A percentile compares a stretch with the other conserved stretches of the same genome.
Conservation (phyloP, 192 early-diverging fungal genomes). For the Lobulomyces angularis region DNA sequence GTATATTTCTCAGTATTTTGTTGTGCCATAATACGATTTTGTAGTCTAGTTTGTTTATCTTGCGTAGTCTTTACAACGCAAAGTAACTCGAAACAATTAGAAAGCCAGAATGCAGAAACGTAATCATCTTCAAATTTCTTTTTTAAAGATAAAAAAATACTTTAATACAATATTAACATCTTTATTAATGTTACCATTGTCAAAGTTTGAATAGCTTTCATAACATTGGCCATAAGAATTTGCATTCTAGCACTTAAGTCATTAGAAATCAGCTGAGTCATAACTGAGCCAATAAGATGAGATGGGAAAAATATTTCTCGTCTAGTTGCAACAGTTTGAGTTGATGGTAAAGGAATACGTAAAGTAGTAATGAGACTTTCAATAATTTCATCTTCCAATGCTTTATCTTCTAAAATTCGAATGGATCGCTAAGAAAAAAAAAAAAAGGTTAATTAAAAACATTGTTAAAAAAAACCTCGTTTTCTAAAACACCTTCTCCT, state of each 20-base stretch:
- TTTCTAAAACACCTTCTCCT: conserved; percentile 8
- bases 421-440: conserved; percentile 20
- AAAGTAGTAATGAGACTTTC: conserved; percentile 78
- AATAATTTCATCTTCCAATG: conserved; percentile 65
- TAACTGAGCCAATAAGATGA: conserved; percentile 74
- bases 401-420: conserved; percentile 34
- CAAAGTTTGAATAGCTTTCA: conserved; percentile 45
- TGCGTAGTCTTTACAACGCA: conserved; percentile 68
- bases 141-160: conserved; percentile 6
- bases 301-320: conserved; percentile 94
- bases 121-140: conserved; percentile 69
- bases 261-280: conserved; percentile 76
- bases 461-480: background rate
- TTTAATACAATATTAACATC: conserved; percentile 1
- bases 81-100: conserved; percentile 89
- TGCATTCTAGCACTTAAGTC: conserved; percentile 74
- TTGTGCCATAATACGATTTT: conserved; percentile 36
- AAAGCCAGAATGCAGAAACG: conserved; percentile 90
- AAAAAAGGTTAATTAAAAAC: too few relatives aligned
- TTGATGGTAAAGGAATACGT: conserved; percentile 75
- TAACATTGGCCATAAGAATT: conserved; percentile 71
- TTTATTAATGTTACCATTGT: conserved; percentile 16
- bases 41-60: conserved; percentile 34
- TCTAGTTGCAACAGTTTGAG: conserved; percentile 58
- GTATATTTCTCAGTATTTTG: conserved; percentile 1